Evolutionary conservation across 2,329 filamentous ascomycete species (phyloP), one percentile per base, ranked within the genome.

Genomic region (Phialophora macrospora): DNA sequence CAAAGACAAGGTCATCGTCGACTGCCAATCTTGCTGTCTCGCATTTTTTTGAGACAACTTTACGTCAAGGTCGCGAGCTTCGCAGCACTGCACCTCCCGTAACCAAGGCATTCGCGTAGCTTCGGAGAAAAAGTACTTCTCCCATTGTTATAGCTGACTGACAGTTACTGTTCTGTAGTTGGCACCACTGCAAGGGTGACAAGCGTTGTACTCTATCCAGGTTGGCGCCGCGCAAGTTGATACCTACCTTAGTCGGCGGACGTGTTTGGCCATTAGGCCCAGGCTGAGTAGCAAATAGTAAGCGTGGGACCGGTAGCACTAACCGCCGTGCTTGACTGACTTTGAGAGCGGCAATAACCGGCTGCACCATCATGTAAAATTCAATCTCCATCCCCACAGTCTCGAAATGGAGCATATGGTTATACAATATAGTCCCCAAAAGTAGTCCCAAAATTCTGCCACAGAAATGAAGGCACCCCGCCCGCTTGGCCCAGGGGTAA

Each of bases 401-500:
- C 14, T 41, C 4, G 4, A 41, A 41, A 1, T 2, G 1, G 11
- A 34, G 1, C 1, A 3, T 12, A 12, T 4, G 3, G 32, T 6
- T 55, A 55, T 55, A 28, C 0, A 1, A 6, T 44, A 1, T 9
- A 44, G 2, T 26, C 7, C 6, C 30, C n/a, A 60, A 63, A 48
- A 55, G 48, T 52, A 24, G 12, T 20, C 32, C 52, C 38, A 68
- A 30, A 68, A 56, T 59, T 38, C 20, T 20, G 22, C 26, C 56
- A 59, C 41, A 59, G 14, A 28, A 51, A 44, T 44, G 38, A 44
- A 44, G 7, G 17, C 26, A 20, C 24, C 30, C 26, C 32, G 68
- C 68, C 60, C 62, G 62, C 62, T 65, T 72, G 69, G 70, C 70
- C 61, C 62, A 72, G 70, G 67, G 70, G 70, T 72, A 72, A 67